Conservation (phyloP, 192 early-diverging fungal genomes). For the Rhizophagus sp. region DNA sequence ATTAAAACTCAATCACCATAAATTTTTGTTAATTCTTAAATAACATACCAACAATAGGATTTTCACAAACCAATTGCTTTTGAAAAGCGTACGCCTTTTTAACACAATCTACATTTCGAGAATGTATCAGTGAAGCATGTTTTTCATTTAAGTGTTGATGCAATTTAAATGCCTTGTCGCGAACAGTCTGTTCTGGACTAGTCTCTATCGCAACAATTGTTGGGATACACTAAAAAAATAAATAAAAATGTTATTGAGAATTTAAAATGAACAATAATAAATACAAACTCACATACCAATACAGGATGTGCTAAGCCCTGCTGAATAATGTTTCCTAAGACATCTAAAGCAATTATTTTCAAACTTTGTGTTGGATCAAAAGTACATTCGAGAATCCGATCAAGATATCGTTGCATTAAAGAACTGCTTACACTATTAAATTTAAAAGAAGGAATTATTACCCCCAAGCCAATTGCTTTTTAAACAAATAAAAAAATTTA, state of each 20-base stretch:
- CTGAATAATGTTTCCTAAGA: conserved; percentile 78
- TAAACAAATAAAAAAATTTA: not conserved
- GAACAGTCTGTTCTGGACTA: conserved; percentile 57
- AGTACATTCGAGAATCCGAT: conserved; percentile 72
- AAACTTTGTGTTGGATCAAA: conserved; percentile 58
- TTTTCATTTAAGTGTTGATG: conserved; percentile 80
- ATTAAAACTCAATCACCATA: not conserved
- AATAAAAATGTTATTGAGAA: not conserved
- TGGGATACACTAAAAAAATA: conserved; percentile 74
- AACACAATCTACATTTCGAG: conserved; percentile 77
- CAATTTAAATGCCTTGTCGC: conserved; percentile 70
- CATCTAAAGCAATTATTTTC: conserved; percentile 75
- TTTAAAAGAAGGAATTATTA: not conserved
- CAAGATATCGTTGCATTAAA: conserved; percentile 88
- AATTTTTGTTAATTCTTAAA: conserved; percentile 7
- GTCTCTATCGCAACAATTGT: conserved; percentile 85
- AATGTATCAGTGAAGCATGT: conserved; percentile 87
- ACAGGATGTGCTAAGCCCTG: conserved; percentile 92
- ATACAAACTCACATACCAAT: conserved; percentile 44
- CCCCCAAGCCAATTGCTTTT: not conserved
- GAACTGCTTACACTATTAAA: conserved; percentile 73
- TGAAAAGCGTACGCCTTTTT: conserved; percentile 76
- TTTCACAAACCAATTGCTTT: conserved; percentile 37
- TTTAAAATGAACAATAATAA: not conserved
- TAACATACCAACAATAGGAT: conserved; percentile 44